Conservation (phyloP, 179 eudicot species). For the Amaranthus tricolor region DNA sequence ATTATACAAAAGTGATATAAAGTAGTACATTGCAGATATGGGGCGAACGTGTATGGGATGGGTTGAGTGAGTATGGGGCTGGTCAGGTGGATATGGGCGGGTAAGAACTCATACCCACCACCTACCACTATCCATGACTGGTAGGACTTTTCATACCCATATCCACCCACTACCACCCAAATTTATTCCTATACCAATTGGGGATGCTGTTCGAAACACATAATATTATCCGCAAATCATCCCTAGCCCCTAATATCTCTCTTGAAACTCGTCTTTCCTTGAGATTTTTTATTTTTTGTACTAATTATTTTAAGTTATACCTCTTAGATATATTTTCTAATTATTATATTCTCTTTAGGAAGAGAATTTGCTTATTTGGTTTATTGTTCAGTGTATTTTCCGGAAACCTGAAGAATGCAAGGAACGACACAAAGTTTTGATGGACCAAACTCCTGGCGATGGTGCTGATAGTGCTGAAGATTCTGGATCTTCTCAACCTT, state of each 20-base stretch:
- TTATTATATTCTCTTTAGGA: constrained; percentile 8
- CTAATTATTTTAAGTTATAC: background rate
- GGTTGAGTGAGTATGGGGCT: too few species aligned
- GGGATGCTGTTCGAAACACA: too few species aligned
- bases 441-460: constrained; percentile 76
- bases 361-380: constrained; percentile 11
- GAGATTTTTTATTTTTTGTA: constrained; percentile 3
- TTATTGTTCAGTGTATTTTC: constrained; percentile 58
- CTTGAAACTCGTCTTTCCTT: background rate
- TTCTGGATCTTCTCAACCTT: constrained; percentile 94
- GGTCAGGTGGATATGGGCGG: too few species aligned
- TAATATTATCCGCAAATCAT: too few species aligned
- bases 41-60: too few species aligned
- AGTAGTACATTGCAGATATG: too few species aligned
- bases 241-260: background rate
- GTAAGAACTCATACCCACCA: too few species aligned
- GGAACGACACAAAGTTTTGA: constrained; percentile 69
- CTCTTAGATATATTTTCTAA: background rate
- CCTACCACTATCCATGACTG: too few species aligned
- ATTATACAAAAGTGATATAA: too few species aligned
- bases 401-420: constrained; percentile 90
- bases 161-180: too few species aligned
- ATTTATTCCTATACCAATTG: too few species aligned
- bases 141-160: too few species aligned
- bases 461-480: constrained; percentile 97